phyloP scores from a whole-genome alignment of 129 eudicot genomes.

The Chrysanthemum lavandulifolium region DNA sequence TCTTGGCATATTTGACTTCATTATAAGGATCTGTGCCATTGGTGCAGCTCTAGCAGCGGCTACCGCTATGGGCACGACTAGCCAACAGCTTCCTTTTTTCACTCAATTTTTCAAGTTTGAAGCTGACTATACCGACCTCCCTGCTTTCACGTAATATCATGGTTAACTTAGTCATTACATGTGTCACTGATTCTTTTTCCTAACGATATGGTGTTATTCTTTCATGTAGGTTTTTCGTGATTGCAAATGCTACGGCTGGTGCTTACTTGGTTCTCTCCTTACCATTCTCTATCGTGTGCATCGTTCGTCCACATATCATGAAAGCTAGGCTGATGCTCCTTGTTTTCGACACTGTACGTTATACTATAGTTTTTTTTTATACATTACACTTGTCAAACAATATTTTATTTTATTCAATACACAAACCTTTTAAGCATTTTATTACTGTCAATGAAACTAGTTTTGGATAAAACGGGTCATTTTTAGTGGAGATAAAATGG shows the following conservation, averaged over 20 bases:
- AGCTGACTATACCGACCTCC: slow-evolving; percentile 73
- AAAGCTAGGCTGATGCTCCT: slow-evolving; percentile 75
- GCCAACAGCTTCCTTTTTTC: slow-evolving; percentile 73
- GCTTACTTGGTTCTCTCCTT: slow-evolving; percentile 79
- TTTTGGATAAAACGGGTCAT: too few species aligned
- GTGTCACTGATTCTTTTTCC: neutral
- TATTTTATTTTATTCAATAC: neutral
- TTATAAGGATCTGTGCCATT: slow-evolving; percentile 59
- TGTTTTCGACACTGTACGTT: slow-evolving; percentile 65
- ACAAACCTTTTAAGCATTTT: neutral
- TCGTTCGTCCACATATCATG: slow-evolving; percentile 65
- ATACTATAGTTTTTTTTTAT: neutral
- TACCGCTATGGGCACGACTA: slow-evolving; percentile 74
- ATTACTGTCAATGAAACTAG: too few species aligned
- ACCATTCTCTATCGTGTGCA: slow-evolving; percentile 77
- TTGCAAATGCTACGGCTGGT: slow-evolving; percentile 80
- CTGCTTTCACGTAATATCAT: slow-evolving; percentile 62
- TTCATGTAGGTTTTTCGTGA: slow-evolving; percentile 67
- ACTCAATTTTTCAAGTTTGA: slow-evolving; percentile 73
- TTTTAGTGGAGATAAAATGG: too few species aligned
- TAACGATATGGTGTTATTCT: neutral
- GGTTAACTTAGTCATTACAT: neutral
- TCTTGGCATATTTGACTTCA: slow-evolving; percentile 61
- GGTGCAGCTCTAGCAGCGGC: slow-evolving; percentile 70
- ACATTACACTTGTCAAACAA: neutral